Conservation (phyloP, 148 eudicot species). For the Selenicereus undatus region DNA sequence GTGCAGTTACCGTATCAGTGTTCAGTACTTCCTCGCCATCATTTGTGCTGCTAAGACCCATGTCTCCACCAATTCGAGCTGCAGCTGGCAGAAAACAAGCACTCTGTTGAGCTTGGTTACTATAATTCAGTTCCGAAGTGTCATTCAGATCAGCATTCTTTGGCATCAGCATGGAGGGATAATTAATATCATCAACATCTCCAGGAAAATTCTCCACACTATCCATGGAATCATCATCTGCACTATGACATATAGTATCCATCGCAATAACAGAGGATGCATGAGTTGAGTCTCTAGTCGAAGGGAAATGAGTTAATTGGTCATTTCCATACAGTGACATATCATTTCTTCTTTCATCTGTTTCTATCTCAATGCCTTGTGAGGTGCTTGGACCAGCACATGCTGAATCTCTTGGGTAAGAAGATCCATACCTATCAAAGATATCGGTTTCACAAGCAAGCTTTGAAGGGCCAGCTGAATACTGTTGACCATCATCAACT, state of each 20-base stretch:
- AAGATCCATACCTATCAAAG: constrained; percentile 54
- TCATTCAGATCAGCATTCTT: constrained; percentile 63
- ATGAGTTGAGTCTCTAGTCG: constrained; percentile 69
- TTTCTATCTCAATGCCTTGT: constrained; percentile 56
- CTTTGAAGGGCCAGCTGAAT: constrained; percentile 88
- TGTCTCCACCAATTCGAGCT: constrained; percentile 61
- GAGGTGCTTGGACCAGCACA: constrained; percentile 96
- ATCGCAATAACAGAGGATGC: constrained; percentile 97
- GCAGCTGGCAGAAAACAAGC: constrained; percentile 64
- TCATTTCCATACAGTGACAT: constrained; percentile 42
- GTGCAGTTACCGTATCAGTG: constrained; percentile 71
- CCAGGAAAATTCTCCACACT: constrained; percentile 95
- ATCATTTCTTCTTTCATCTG: constrained; percentile 51
- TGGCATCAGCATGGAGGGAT: constrained; percentile 46
- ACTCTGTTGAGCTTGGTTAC: constrained; percentile 93
- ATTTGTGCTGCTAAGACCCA: constrained; percentile 94
- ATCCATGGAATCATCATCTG: constrained; percentile 88
- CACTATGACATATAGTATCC: constrained; percentile 71
- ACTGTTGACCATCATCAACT: constrained; percentile 73
- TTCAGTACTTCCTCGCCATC: constrained; percentile 93
- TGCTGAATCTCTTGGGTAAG: constrained; percentile 57
- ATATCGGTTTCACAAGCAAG: constrained; percentile 57
- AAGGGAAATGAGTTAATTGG: constrained; percentile 43
- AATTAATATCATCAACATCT: constrained; percentile 67
- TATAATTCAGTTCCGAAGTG: constrained; percentile 81